These are phyloP conservation scores for Erythrophleum ivorense DNA, from an alignment of 331 rosid species.

Conservation along the genomic window DNA sequence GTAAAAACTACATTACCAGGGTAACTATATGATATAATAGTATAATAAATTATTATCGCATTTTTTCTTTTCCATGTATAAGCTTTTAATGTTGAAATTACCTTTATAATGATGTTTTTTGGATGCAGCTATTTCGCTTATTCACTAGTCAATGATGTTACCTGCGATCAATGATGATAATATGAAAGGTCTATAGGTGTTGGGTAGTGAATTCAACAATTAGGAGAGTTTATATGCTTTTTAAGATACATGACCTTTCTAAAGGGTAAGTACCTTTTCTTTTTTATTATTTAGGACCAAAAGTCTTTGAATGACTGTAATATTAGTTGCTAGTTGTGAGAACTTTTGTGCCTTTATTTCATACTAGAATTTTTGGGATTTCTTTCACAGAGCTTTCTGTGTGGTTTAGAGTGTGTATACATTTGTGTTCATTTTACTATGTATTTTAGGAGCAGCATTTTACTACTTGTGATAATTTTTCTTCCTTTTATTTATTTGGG, in stretches of 20 bases:
- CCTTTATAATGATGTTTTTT: slow-evolving; percentile 38
- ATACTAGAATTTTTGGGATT: slow-evolving; percentile 20
- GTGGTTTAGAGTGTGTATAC: background rate
- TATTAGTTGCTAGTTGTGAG: background rate
- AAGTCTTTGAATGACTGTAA: slow-evolving; percentile 6
- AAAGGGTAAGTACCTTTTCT: slow-evolving; percentile 52
- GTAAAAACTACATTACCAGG: background rate
- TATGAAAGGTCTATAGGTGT: slow-evolving; percentile 56
- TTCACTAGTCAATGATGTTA: background rate
- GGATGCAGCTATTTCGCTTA: slow-evolving; percentile 80
- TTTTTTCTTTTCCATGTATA: background rate
- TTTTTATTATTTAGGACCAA: background rate
- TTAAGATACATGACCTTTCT: slow-evolving; percentile 76
- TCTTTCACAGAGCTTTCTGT: background rate
- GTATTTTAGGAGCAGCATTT: slow-evolving; percentile 3
- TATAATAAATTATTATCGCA: background rate
- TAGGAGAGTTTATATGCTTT: slow-evolving; percentile 71
- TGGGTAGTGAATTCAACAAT: slow-evolving; percentile 82
- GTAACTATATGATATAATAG: slow-evolving; percentile 25
- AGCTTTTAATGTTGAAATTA: slow-evolving; percentile 9
- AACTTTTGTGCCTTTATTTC: background rate
- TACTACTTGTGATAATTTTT: no score
- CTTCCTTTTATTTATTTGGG: background rate
- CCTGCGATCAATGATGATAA: background rate
- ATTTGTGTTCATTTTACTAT: slow-evolving; percentile 3